phyloP scores from a whole-genome alignment of 805 yeast genomes.

The Ogataea methylovora region DNA sequence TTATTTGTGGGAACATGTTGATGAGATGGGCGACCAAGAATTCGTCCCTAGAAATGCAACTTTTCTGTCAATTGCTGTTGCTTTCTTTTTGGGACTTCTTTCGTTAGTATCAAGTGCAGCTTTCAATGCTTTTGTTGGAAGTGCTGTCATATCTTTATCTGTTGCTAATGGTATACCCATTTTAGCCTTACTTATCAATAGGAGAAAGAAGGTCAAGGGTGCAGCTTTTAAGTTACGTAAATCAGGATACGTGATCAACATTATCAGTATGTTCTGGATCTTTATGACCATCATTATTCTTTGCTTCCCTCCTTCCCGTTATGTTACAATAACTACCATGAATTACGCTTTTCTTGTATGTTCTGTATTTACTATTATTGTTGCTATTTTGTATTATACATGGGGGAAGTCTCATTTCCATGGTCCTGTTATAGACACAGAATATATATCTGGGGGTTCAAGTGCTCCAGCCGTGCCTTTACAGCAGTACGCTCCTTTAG shows the following conservation, averaged over 20 bases:
- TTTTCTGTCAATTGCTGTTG: slow-evolving; percentile 53
- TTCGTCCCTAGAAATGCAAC: slow-evolving; percentile 68
- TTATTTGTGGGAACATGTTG: slow-evolving; percentile 59
- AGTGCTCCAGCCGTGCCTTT: too few species aligned
- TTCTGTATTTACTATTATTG: slow-evolving; percentile 33
- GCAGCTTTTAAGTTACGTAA: slow-evolving; percentile 58
- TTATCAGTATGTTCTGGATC: slow-evolving; percentile 54
- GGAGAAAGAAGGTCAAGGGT: slow-evolving; percentile 54
- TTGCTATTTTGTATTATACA: slow-evolving; percentile 41
- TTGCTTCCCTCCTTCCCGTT: slow-evolving; percentile 66
- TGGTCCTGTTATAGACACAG: slow-evolving; percentile 48
- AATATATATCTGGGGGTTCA: not conserved
- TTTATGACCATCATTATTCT: slow-evolving; percentile 48
- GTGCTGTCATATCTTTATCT: slow-evolving; percentile 69
- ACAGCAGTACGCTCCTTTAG: too few species aligned
- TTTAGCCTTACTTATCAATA: slow-evolving; percentile 49
- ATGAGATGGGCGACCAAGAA: slow-evolving; percentile 41
- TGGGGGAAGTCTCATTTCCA: slow-evolving; percentile 62
- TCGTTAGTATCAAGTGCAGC: slow-evolving; percentile 68
- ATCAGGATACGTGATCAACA: slow-evolving; percentile 59
- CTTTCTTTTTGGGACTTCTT: slow-evolving; percentile 52
- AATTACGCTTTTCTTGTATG: slow-evolving; percentile 65
- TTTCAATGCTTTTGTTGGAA: slow-evolving; percentile 77
- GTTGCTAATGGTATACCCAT: slow-evolving; percentile 76
- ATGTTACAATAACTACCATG: slow-evolving; percentile 41